phyloP scores from a whole-genome alignment of 305 asterid genomes.

The Andrographis paniculata region DNA sequence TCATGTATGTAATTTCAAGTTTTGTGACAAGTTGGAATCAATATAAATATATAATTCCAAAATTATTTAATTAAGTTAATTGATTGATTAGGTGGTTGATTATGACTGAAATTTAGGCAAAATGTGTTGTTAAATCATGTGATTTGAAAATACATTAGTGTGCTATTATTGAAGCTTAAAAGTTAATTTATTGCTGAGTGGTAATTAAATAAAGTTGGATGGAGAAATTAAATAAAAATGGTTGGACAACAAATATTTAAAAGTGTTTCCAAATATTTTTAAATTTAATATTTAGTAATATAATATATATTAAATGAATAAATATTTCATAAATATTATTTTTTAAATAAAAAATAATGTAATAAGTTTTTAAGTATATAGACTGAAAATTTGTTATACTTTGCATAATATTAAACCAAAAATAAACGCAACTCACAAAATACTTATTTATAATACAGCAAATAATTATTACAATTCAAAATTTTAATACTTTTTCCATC shows the following conservation, averaged over 20 bases:
- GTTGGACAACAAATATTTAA: not conserved
- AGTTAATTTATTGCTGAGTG: slow-evolving; percentile 25
- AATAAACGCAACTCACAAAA: no score
- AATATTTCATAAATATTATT: no score
- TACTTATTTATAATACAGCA: no score
- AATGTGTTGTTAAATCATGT: slow-evolving; percentile 25
- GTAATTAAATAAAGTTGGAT: slow-evolving; percentile 9
- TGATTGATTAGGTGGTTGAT: slow-evolving; percentile 25
- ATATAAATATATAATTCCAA: not conserved
- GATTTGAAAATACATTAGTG: slow-evolving; percentile 45
- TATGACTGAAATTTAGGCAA: slow-evolving; percentile 18
- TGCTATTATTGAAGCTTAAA: slow-evolving; percentile 34
- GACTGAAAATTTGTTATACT: no score
- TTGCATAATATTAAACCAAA: no score
- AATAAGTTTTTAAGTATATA: no score
- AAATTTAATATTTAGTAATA: no score
- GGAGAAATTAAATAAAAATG: not conserved
- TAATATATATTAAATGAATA: no score
- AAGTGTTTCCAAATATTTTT: no score
- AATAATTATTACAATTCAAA: no score
- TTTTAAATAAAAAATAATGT: not conserved
- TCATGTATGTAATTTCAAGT: not conserved
- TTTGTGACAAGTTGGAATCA: slow-evolving; percentile 8
- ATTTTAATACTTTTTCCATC: no score
- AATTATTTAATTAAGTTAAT: not conserved